Evolutionary conservation across 1,284 basidiomycete genomes (phyloP), one percentile per base, ranked within the genome.

Genomic region (Violaceomyces palustris): DNA sequence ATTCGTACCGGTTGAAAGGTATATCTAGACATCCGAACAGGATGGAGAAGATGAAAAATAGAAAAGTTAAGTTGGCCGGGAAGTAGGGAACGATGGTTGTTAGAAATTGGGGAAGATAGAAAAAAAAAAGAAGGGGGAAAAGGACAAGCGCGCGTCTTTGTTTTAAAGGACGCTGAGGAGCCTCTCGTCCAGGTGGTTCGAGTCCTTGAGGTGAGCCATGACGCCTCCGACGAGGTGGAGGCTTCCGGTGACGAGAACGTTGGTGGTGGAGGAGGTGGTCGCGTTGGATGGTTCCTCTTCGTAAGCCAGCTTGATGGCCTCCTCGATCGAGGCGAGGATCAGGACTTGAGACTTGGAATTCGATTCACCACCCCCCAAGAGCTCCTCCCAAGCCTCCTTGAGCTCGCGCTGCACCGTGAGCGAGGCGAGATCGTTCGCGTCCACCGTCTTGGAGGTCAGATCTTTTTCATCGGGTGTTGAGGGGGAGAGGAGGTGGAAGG

Each of bases 161-260:
- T 58, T 58, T 7, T 51, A 60, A 11, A 64, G 49, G 43, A 64
- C 61, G 14, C 58, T 58, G 2, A 56, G 39, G 37, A 70, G 57
- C n/a, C 44, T 43, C 5, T 68, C 54, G 31, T 72, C 67, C 24
- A 72, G 43, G 34, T 41, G 39, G 14, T 55, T 58, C 22, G 47
- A 44, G 15, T 64, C 50, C 29, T 67, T 56, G 39, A 73, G 36
- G 30, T 73, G 70, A 3, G 65, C 90, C 67, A 98, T 88, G 8
- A 93, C 79, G 2, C 94, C 94, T 18, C 94, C 94, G 6, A 98
- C 85, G 12, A 99, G 80, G 75, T 94, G 92, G 60, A 99, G 74
- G 74, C 91, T 96, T 3, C 94, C 94, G 2, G 88, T 81, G 1
- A 94, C 90, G 19, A 98, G 78, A 12, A 91, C 83, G 51, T 86